Base-by-base conservation (phyloP, 1,284 basidiomycete species). In the Coniophora puteana region DNA sequence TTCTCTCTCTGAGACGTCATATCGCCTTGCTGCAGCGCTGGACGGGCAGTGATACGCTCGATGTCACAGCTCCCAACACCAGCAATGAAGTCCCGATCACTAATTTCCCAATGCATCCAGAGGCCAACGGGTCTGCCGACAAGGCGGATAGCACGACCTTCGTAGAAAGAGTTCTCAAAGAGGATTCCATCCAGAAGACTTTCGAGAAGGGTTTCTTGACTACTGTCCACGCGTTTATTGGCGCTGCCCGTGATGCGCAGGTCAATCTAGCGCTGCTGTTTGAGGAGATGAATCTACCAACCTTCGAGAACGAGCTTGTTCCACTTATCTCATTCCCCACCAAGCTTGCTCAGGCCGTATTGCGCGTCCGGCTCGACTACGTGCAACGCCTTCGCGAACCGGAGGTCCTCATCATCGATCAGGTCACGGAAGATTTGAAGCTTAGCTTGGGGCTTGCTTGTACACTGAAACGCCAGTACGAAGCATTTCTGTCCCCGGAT, bases 311-410 rank as follows among this genome's bases (percentile, higher is more conserved):
- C 40, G 92, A 97, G 55, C 77, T 99, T n/a, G 80, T 94, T 10
- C 86, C 91, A 33, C 78, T 99, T 48, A 93, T 97, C 46, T 88
- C 89, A 20, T 99, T 99, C 68, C 92, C 97, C 4, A 95, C 93
- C 8, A 85, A 89, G 52, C 83, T 99, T 36, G 90, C 94, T 21
- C 89, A 97, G 58, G 94, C 94, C 37, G 86, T 87, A 32, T 73
- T 99, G 42, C 88, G 86, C 38, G 83, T 95, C 21, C 87, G 93
- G 28, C 76, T 99, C 23, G 89, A 93, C 47, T 96, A 95, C 47
- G 91, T 93, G 4, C 80, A 84, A 57, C 93, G 93, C 55, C 76
- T 99, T 46, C 83, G 81, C 54, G 91, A 96, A 49, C 93, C 92
- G 18, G 81, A 92, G 55, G 74, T 90, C 40, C 76, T 96, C 48